Evolutionary conservation across 2,329 filamentous ascomycete genomes (phyloP).

Genomic region (Fusarium anguioides): DNA sequence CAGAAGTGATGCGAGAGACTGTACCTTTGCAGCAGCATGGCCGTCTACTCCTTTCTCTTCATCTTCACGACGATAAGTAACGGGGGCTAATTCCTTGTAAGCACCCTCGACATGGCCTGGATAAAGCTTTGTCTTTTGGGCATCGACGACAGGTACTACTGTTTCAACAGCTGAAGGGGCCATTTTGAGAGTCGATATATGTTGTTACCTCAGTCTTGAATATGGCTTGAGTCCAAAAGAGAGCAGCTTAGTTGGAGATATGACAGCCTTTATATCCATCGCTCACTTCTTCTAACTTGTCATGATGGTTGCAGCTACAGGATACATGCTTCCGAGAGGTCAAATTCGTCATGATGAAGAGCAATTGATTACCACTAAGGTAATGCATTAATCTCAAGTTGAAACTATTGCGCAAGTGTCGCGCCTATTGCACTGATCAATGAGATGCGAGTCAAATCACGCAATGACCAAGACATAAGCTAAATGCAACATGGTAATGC

Average conservation of each 20-base stretch:
- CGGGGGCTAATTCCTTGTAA: conserved; percentile 42
- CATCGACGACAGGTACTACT: conserved; percentile 17
- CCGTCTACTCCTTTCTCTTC: conserved; percentile 40
- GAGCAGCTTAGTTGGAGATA: background rate
- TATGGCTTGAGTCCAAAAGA: background rate
- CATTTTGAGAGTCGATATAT: conserved; percentile 18
- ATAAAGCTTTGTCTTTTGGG: conserved; percentile 45
- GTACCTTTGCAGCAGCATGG: conserved; percentile 41
- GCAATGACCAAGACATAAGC: conserved; percentile 24
- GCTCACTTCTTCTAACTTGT: background rate
- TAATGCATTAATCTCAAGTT: background rate
- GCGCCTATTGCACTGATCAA: conserved; percentile 13
- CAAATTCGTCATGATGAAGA: conserved; percentile 17
- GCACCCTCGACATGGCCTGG: conserved; percentile 41
- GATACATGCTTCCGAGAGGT: conserved; percentile 2
- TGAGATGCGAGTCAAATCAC: conserved; percentile 28
- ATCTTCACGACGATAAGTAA: conserved; percentile 31
- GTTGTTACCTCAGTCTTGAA: background rate
- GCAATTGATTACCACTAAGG: background rate
- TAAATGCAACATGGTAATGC: background rate
- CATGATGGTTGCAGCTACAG: conserved; percentile 11
- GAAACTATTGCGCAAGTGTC: conserved; percentile 33
- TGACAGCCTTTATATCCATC: conserved; percentile 31
- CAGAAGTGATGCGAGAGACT: fast-evolving
- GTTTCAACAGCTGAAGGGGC: conserved; percentile 44